Percentiles rank a stretch among this genome's conserved stretches.
Conservation (phyloP, 1,139 yeast species). For the Zhuliangozyma parablackwelliae region DNA sequence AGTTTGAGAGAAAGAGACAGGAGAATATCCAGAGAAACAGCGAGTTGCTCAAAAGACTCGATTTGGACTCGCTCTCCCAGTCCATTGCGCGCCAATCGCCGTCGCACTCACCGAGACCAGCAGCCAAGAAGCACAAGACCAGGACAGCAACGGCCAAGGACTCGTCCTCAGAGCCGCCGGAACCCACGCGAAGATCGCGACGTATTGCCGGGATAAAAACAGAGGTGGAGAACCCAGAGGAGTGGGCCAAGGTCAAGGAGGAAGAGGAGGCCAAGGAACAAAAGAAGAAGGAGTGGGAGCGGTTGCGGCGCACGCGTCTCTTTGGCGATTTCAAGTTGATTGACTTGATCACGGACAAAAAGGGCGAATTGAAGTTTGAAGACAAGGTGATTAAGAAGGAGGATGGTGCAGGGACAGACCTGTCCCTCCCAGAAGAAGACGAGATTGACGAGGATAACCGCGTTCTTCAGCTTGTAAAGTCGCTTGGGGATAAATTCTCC, state of each 20-base stretch:
- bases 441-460: slow-evolving; percentile 24
- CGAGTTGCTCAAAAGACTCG: slow-evolving; percentile 34
- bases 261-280: slow-evolving; percentile 33
- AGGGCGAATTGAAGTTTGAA: slow-evolving; percentile 30
- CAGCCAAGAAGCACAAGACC: slow-evolving; percentile 12
- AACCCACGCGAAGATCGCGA: slow-evolving; percentile 61
- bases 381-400: slow-evolving; percentile 18
- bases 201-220: slow-evolving; percentile 60
- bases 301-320: slow-evolving; percentile 49
- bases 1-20: slow-evolving; percentile 66
- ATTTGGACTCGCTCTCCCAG: slow-evolving; percentile 31
- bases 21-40: slow-evolving; percentile 45
- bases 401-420: neutral
- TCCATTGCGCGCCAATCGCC: slow-evolving; percentile 26
- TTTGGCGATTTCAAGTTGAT: slow-evolving; percentile 59
- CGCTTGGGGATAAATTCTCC: slow-evolving; percentile 54
- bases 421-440: neutral
- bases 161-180: slow-evolving; percentile 17
- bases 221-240: slow-evolving; percentile 36
- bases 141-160: slow-evolving; percentile 1
- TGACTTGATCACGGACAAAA: slow-evolving; percentile 49
- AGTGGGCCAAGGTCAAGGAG: slow-evolving; percentile 25
- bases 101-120: slow-evolving; percentile 1
- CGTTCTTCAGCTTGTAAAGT: slow-evolving; percentile 37
- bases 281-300: slow-evolving; percentile 45